A percentile compares a stretch with the other conserved stretches of the same genome.
These are phyloP conservation scores for Hypoxylon sp. DNA, from an alignment of 2,329 filamentous ascomycete species.

Conservation along the genomic window DNA sequence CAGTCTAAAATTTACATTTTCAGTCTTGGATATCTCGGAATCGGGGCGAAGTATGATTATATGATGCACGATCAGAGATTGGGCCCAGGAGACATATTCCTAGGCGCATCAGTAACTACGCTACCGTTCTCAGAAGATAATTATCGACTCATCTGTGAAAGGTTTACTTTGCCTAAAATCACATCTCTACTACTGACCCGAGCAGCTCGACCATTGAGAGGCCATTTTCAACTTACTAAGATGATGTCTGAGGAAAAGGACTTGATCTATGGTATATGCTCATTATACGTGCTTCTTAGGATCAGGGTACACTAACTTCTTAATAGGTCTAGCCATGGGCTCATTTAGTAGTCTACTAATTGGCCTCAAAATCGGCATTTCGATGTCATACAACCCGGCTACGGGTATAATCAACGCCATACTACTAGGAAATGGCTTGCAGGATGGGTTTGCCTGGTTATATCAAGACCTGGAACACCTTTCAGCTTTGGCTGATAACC, in stretches of 20 bases:
- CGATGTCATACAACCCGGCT: conserved; percentile 26
- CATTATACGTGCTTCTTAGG: background rate
- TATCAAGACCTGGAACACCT: conserved; percentile 21
- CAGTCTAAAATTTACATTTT: background rate
- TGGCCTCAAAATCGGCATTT: conserved; percentile 18
- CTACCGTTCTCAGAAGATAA: conserved; percentile 19
- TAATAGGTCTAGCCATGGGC: conserved; percentile 16
- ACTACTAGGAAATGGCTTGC: conserved; percentile 13
- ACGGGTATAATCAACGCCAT: conserved; percentile 17
- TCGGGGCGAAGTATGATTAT: conserved; percentile 20
- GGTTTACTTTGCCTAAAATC: conserved; percentile 9
- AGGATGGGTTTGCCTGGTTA: conserved; percentile 26
- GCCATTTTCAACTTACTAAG: conserved; percentile 20
- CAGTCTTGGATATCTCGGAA: conserved; percentile 23
- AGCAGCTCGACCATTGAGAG: conserved; percentile 4
- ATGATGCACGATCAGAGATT: conserved; percentile 10
- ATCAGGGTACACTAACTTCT: background rate
- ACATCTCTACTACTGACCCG: conserved; percentile 13
- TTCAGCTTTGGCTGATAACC: conserved; percentile 20
- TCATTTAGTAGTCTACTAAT: conserved; percentile 27
- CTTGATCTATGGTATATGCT: conserved; percentile 14
- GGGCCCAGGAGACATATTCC: background rate
- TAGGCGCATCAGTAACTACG: background rate
- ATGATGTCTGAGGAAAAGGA: background rate
- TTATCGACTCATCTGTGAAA: conserved; percentile 11